Percentiles rank a stretch among this genome's conserved stretches.
phyloP scores from a whole-genome alignment of 805 yeast species.

The Myxozyma neglecta region DNA sequence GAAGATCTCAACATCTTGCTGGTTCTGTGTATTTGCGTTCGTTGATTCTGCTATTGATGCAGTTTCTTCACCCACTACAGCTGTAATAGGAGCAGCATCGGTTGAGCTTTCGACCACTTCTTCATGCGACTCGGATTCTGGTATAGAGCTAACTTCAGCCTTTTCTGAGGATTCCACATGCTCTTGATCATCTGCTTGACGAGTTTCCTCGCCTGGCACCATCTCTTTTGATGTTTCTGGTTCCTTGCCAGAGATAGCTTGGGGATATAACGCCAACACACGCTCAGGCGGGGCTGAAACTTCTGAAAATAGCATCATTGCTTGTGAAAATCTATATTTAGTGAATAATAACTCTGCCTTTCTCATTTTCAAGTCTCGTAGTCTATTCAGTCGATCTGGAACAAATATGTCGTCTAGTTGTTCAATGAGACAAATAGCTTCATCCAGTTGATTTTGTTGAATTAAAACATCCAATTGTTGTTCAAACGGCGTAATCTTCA shows the following conservation, averaged over 20 bases:
- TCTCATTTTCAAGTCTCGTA: slow-evolving; percentile 49
- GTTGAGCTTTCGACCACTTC: neutral
- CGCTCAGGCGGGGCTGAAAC: slow-evolving; percentile 61
- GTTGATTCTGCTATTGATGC: slow-evolving; percentile 15
- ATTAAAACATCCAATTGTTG: slow-evolving; percentile 43
- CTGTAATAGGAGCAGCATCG: neutral
- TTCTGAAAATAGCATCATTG: slow-evolving; percentile 51
- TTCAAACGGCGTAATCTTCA: slow-evolving; percentile 38
- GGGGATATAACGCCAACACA: slow-evolving; percentile 52
- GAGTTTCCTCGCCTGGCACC: neutral
- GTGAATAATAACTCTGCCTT: slow-evolving; percentile 43
- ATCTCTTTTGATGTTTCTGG: neutral
- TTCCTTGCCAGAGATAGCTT: slow-evolving; percentile 34
- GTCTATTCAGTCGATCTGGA: slow-evolving; percentile 39
- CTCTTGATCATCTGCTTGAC: too few relatives aligned
- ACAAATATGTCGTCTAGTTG: slow-evolving; percentile 39
- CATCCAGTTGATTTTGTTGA: slow-evolving; percentile 40
- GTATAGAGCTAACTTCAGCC: neutral
- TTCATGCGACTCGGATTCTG: neutral
- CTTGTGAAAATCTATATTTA: slow-evolving; percentile 39
- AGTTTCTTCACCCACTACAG: neutral
- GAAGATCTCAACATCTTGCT: slow-evolving; percentile 24
- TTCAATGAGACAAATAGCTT: slow-evolving; percentile 48
- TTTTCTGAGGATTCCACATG: neutral
- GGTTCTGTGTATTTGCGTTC: slow-evolving; percentile 6